phyloP scores from a whole-genome alignment of 2,329 filamentous ascomycete genomes.

The Lachnellula hyalina region DNA sequence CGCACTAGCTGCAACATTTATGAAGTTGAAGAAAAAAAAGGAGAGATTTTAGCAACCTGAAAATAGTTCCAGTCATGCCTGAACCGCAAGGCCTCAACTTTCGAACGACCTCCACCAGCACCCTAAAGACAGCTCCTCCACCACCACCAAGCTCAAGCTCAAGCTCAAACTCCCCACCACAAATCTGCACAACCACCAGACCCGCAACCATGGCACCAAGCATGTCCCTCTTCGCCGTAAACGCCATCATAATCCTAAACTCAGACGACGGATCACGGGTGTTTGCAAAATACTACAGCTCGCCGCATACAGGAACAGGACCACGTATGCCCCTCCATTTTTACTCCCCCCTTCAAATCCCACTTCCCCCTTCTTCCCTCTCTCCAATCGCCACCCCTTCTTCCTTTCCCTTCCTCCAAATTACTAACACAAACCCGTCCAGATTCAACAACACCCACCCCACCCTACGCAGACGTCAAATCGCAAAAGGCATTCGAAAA shows the following conservation, averaged over 20 bases:
- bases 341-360: slow-evolving; percentile 25
- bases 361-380: background rate
- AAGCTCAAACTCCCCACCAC: background rate
- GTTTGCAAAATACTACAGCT: slow-evolving; percentile 87
- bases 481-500: slow-evolving; percentile 97
- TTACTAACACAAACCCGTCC: slow-evolving; percentile 1
- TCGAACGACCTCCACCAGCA: background rate
- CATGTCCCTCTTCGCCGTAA: slow-evolving; percentile 71
- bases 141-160: background rate
- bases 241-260: slow-evolving; percentile 72
- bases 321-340: slow-evolving; percentile 6
- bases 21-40: too few relatives aligned
- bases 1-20: too few relatives aligned
- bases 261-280: slow-evolving; percentile 87
- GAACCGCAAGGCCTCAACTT: background rate
- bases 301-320: slow-evolving; percentile 52
- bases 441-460: slow-evolving; percentile 44
- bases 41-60: too few relatives aligned
- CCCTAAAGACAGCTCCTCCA: background rate
- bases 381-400: slow-evolving; percentile 26
- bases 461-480: slow-evolving; percentile 83
- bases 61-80: background rate
- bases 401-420: slow-evolving; percentile 15
- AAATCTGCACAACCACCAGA: slow-evolving; percentile 1
- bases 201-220: slow-evolving; percentile 59